phyloP scores from a whole-genome alignment of 2,329 filamentous ascomycete species.

The Colletotrichum tropicale region DNA sequence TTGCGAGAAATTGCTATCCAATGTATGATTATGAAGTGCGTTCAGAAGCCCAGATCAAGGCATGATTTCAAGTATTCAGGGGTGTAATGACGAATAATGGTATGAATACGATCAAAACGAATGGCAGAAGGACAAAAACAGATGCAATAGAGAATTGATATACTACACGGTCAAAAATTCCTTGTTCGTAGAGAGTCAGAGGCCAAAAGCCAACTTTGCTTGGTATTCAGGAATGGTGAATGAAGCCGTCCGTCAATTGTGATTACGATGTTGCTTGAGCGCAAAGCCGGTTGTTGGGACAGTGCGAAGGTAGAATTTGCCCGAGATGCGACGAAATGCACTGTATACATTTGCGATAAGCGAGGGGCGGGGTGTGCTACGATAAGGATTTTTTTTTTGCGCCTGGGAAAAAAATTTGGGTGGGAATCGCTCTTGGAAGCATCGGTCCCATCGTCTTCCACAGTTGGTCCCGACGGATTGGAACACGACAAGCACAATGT shows the following conservation, averaged over 20 bases:
- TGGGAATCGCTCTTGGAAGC: neutral
- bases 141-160: neutral
- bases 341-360: neutral
- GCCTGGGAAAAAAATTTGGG: constrained; percentile 19
- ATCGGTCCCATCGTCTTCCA: constrained; percentile 9
- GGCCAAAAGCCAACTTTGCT: neutral
- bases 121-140: neutral
- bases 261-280: neutral
- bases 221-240: neutral
- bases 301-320: neutral
- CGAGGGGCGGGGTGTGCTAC: constrained; percentile 19
- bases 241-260: neutral
- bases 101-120: neutral
- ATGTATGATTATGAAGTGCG: neutral
- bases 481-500: constrained; percentile 43
- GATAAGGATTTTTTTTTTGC: constrained; percentile 23
- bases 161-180: neutral
- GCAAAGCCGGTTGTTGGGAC: neutral
- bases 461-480: constrained; percentile 18
- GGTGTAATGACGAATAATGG: neutral
- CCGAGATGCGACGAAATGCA: neutral
- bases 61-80: neutral
- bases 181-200: neutral
- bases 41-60: neutral
- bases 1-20: neutral